These are phyloP conservation scores for Venustampulla echinocandica DNA, from an alignment of 495 filamentous ascomycete genomes.

Conservation along the genomic window DNA sequence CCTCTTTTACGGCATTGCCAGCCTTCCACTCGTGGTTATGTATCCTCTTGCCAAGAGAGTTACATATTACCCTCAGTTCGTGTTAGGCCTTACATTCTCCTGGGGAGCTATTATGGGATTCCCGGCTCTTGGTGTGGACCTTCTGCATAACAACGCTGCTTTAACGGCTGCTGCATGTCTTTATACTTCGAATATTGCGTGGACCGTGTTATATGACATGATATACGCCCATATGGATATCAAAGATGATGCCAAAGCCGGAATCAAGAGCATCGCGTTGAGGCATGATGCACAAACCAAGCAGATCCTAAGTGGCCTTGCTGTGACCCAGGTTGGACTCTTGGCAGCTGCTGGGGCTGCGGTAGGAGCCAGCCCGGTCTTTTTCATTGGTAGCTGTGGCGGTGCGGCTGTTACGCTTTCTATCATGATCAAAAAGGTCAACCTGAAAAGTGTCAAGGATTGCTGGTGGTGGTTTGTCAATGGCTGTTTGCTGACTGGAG, in stretches of 20 bases:
- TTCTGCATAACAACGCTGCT: slow-evolving; percentile 56
- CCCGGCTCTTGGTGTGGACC: slow-evolving; percentile 78
- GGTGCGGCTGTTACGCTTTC: slow-evolving; percentile 67
- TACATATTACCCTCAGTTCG: slow-evolving; percentile 89
- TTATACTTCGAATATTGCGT: slow-evolving; percentile 80
- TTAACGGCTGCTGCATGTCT: slow-evolving; percentile 60
- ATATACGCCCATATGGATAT: slow-evolving; percentile 99
- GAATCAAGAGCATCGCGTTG: slow-evolving; percentile 91
- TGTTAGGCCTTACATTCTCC: slow-evolving; percentile 87
- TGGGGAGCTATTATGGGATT: slow-evolving; percentile 98
- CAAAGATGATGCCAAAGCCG: slow-evolving; percentile 82
- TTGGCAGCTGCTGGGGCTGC: slow-evolving; percentile 68
- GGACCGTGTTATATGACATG: slow-evolving; percentile 97
- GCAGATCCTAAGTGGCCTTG: slow-evolving; percentile 67
- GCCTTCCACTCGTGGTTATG: slow-evolving; percentile 65
- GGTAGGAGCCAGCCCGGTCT: slow-evolving; percentile 71
- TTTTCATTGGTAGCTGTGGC: slow-evolving; percentile 78
- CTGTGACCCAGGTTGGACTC: slow-evolving; percentile 65
- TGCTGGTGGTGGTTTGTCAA: slow-evolving; percentile 97
- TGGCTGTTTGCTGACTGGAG: slow-evolving; percentile 49
- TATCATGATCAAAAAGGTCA: slow-evolving; percentile 83
- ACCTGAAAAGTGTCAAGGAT: slow-evolving; percentile 70
- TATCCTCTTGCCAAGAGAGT: slow-evolving; percentile 92
- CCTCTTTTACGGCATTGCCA: slow-evolving; percentile 82
- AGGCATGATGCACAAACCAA: slow-evolving; percentile 86